Evolutionary conservation across 2,329 filamentous ascomycete genomes (phyloP).

Genomic region (Raffaelea albimanens): DNA sequence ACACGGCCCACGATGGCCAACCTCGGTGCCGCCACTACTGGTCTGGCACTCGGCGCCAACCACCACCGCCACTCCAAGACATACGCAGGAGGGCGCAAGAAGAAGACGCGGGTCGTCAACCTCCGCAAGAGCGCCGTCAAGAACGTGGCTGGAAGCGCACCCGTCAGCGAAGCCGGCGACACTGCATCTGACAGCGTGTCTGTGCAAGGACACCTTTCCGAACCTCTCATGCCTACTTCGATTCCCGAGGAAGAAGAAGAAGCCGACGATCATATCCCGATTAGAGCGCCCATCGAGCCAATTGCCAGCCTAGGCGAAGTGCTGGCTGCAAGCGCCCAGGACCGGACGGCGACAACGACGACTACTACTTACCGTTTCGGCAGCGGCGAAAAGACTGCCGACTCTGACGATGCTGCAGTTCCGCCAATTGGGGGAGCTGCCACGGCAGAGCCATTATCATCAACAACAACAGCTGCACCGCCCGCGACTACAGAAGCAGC

Average conservation of each 20-base stretch:
- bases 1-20: constrained; percentile 59
- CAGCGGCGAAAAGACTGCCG: neutral
- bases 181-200: constrained; percentile 35
- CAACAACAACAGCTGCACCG: neutral
- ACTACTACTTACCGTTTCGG: constrained; percentile 4
- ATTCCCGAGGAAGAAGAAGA: constrained; percentile 52
- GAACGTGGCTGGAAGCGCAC: constrained; percentile 31
- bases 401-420: neutral
- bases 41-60: constrained; percentile 53
- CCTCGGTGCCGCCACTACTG: constrained; percentile 50
- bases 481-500: neutral
- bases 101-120: constrained; percentile 78
- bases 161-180: constrained; percentile 41
- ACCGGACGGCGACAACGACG: neutral
- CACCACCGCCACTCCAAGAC: constrained; percentile 47
- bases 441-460: too few species aligned
- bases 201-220: constrained; percentile 51
- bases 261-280: constrained; percentile 12
- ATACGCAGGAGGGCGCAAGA: constrained; percentile 54
- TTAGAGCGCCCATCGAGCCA: neutral
- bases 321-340: constrained; percentile 3
- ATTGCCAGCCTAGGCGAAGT: constrained; percentile 5
- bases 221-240: constrained; percentile 45
- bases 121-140: constrained; percentile 52
- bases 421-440: neutral